phyloP scores from a whole-genome alignment of 139 green algal species.

The Ulvella scutata region DNA sequence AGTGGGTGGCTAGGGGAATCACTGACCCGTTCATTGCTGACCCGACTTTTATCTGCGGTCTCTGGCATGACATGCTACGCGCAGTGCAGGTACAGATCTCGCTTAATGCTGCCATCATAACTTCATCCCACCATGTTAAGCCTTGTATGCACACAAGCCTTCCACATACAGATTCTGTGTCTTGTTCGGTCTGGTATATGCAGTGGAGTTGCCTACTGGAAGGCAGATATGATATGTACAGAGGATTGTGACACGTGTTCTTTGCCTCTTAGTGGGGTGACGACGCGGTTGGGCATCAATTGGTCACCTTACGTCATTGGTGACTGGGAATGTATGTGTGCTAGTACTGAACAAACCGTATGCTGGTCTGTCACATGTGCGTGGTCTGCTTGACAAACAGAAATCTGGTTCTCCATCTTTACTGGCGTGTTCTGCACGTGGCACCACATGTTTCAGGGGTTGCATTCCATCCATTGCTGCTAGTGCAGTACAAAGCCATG shows the following conservation, averaged over 20 bases:
- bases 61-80: background rate
- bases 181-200: background rate
- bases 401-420: too few relatives aligned
- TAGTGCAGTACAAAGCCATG: too few relatives aligned
- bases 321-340: too few relatives aligned
- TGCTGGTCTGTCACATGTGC: too few relatives aligned
- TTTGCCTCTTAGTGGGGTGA: too few relatives aligned
- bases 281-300: too few relatives aligned
- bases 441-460: too few relatives aligned
- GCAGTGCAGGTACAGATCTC: background rate
- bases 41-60: background rate
- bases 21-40: background rate
- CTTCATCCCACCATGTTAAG: background rate
- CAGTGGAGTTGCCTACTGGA: background rate
- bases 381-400: too few relatives aligned
- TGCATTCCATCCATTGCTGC: too few relatives aligned
- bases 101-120: background rate
- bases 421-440: too few relatives aligned
- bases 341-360: too few relatives aligned
- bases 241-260: background rate
- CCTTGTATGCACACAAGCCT: background rate
- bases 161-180: background rate
- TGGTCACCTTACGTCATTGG: too few relatives aligned
- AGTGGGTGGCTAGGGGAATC: background rate
- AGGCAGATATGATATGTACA: background rate